Percentiles rank a stretch among this genome's conserved stretches.
These are phyloP conservation scores for Sanguinoderma infundibulare DNA, from an alignment of 1,284 basidiomycete genomes.

Conservation along the genomic window DNA sequence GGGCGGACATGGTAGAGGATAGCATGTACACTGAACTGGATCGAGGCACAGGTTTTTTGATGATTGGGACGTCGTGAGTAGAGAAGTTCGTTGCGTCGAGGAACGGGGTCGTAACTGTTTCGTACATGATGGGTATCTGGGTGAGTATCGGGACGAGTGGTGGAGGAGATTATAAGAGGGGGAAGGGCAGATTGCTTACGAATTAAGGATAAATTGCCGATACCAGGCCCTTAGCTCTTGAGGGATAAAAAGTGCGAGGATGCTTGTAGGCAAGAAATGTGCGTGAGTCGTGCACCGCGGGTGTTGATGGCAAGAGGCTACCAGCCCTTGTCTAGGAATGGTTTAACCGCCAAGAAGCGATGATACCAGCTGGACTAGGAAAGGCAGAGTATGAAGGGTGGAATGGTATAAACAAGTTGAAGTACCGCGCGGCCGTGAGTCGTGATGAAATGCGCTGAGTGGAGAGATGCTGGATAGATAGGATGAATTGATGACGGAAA, in stretches of 20 bases:
- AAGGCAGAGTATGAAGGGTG: slow-evolving; percentile 46
- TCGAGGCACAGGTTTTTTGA: slow-evolving; percentile 37
- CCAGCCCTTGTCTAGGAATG: slow-evolving; percentile 24
- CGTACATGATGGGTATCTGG: slow-evolving; percentile 55
- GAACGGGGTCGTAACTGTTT: slow-evolving; percentile 58
- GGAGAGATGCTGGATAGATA: slow-evolving; percentile 10
- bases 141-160: slow-evolving; percentile 33
- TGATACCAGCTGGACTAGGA: slow-evolving; percentile 33
- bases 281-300: slow-evolving; percentile 30
- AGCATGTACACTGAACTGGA: slow-evolving; percentile 29
- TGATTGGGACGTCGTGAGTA: slow-evolving; percentile 37
- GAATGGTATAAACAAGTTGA: slow-evolving; percentile 68
- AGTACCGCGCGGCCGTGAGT: slow-evolving; percentile 43
- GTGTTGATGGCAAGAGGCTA: slow-evolving; percentile 22
- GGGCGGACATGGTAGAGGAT: slow-evolving; percentile 28
- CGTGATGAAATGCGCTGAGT: slow-evolving; percentile 44
- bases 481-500: slow-evolving; percentile 36
- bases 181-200: slow-evolving; percentile 43
- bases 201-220: slow-evolving; percentile 64
- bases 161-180: slow-evolving; percentile 22
- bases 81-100: slow-evolving; percentile 44
- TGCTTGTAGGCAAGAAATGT: slow-evolving; percentile 50
- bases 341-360: slow-evolving; percentile 23
- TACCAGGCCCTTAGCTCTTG: slow-evolving; percentile 49
- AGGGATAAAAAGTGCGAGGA: slow-evolving; percentile 51